These are phyloP conservation scores for Phaeodactylum tricornutum DNA, from an alignment of 108 stramenopile genomes.

Conservation along the genomic window DNA sequence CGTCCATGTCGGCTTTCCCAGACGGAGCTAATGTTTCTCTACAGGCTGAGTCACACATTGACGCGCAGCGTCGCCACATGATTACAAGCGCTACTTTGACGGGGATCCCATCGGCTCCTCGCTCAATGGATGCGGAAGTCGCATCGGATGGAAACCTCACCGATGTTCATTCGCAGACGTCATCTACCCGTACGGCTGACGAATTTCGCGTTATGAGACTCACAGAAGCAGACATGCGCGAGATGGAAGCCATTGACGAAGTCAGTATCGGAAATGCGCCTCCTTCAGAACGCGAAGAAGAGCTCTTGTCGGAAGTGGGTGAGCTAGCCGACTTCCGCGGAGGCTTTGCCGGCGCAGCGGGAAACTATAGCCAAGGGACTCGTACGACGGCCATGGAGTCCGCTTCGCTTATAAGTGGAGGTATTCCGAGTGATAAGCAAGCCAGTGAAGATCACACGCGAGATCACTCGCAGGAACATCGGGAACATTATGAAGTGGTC, in stretches of 20 bases:
- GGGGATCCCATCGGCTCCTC: neutral
- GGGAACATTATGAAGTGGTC: too few relatives aligned
- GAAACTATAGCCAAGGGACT: conserved; percentile 27
- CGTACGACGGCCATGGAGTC: conserved; percentile 35
- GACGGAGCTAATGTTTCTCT: neutral
- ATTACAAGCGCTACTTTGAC: too few relatives aligned
- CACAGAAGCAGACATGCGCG: conserved; percentile 63
- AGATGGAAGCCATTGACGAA: conserved; percentile 60
- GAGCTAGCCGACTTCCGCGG: conserved; percentile 14
- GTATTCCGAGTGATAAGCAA: conserved; percentile 10
- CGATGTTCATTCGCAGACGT: neutral
- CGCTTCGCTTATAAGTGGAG: conserved; percentile 18
- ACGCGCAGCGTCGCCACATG: too few relatives aligned
- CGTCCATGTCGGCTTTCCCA: neutral
- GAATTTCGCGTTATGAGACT: conserved; percentile 36
- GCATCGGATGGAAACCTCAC: neutral
- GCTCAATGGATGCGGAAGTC: neutral
- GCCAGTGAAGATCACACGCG: too few relatives aligned
- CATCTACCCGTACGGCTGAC: neutral
- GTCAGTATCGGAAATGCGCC: conserved; percentile 64
- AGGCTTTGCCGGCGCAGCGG: too few relatives aligned
- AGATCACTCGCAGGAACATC: too few relatives aligned
- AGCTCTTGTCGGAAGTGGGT: conserved; percentile 36
- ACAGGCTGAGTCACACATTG: neutral
- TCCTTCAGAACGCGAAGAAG: conserved; percentile 46